phyloP scores from a whole-genome alignment of 2,329 filamentous ascomycete species.

The Penicillium occitanis region DNA sequence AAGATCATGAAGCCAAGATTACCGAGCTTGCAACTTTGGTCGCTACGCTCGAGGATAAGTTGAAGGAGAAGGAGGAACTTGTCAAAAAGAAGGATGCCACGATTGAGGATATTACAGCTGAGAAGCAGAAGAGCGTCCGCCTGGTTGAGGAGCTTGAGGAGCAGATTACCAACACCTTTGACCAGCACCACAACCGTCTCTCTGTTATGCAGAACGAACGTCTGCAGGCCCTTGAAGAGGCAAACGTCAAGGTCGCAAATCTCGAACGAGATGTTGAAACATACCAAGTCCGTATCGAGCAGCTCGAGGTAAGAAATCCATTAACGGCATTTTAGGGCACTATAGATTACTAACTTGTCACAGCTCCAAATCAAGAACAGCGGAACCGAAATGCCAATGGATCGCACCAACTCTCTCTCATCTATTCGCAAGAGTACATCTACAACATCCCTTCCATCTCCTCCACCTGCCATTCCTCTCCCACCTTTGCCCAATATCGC shows the following conservation, averaged over 20 bases:
- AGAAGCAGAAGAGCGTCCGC: conserved; percentile 87
- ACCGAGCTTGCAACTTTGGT: conserved; percentile 55
- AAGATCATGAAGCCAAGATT: conserved; percentile 55
- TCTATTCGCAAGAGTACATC: conserved; percentile 84
- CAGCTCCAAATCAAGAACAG: conserved; percentile 46
- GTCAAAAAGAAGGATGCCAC: conserved; percentile 49
- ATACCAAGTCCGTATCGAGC: conserved; percentile 56
- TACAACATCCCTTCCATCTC: conserved; percentile 81
- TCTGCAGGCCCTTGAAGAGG: conserved; percentile 74
- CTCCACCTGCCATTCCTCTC: conserved; percentile 87
- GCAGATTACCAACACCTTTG: conserved; percentile 91
- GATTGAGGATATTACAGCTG: conserved; percentile 54
- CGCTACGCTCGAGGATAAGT: conserved; percentile 47
- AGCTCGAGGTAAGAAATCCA: conserved; percentile 66
- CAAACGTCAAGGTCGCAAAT: conserved; percentile 61
- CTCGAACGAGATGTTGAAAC: conserved; percentile 68
- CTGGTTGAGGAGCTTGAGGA: conserved; percentile 96
- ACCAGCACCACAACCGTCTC: conserved; percentile 89
- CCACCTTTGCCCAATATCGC: conserved; percentile 75
- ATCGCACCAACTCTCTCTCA: conserved; percentile 58
- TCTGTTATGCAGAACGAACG: conserved; percentile 78
- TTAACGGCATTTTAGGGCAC: not conserved
- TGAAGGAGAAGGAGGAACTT: conserved; percentile 45
- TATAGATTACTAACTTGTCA: conserved; percentile 25
- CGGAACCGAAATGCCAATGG: conserved; percentile 44